Evolutionary conservation across 805 yeast genomes (phyloP).

Genomic region (Ogataea minuta): DNA sequence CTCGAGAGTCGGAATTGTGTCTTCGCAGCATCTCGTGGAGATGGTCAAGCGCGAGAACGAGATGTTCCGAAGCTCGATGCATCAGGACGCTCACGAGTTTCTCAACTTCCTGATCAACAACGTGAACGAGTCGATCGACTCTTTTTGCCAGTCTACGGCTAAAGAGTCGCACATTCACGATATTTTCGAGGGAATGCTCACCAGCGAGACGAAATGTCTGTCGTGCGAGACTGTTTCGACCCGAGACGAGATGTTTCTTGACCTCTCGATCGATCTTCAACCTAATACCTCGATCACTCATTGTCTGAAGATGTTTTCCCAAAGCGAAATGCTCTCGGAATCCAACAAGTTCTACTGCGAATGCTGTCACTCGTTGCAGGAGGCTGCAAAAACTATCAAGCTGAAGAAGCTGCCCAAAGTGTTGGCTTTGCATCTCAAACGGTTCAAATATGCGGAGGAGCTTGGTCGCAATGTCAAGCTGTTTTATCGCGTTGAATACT

Average conservation of each 20-base stretch:
- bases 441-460: constrained; percentile 88
- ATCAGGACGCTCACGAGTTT: constrained; percentile 98
- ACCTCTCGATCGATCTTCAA: constrained; percentile 80
- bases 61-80: constrained; percentile 87
- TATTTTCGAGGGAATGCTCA: constrained; percentile 79
- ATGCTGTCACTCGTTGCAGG: constrained; percentile 84
- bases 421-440: constrained; percentile 79
- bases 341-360: constrained; percentile 93
- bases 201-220: constrained; percentile 85
- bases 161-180: constrained; percentile 43
- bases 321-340: constrained; percentile 80
- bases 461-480: constrained; percentile 79
- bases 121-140: constrained; percentile 52
- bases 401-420: constrained; percentile 74
- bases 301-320: constrained; percentile 77
- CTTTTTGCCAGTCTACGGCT: constrained; percentile 20
- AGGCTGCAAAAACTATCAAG: constrained; percentile 87
- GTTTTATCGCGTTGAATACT: constrained; percentile 81
- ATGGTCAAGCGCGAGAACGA: constrained; percentile 79
- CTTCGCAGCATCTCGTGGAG: constrained; percentile 72
- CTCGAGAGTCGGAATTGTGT: constrained; percentile 74
- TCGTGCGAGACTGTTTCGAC: constrained; percentile 82
- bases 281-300: constrained; percentile 72
- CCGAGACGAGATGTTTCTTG: constrained; percentile 83
- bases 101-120: constrained; percentile 79